A percentile compares a stretch with the other conserved stretches of the same genome.
Conservation (phyloP, 2,329 filamentous ascomycete species). For the Fusarium drepaniforme region DNA sequence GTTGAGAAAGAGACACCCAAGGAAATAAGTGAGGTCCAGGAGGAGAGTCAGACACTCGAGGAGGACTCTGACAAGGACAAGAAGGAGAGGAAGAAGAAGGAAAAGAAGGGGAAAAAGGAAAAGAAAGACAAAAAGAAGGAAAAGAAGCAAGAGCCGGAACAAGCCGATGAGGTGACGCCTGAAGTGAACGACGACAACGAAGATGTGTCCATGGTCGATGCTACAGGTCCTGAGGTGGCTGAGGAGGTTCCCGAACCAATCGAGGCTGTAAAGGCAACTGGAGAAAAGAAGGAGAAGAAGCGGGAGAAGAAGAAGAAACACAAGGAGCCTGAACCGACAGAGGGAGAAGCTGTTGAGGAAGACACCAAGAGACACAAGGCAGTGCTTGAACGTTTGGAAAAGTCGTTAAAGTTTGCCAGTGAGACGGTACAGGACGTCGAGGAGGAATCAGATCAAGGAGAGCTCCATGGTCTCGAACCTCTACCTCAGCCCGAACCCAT, state of each 20-base stretch:
- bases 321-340: conserved; percentile 33
- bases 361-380: conserved; percentile 59
- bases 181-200: conserved; percentile 24
- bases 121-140: conserved; percentile 22
- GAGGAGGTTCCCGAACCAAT: conserved; percentile 4
- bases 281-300: conserved; percentile 38
- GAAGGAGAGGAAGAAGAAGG: conserved; percentile 33
- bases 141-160: conserved; percentile 24
- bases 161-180: conserved; percentile 1
- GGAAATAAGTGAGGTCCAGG: conserved; percentile 48
- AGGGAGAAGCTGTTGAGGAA: conserved; percentile 43
- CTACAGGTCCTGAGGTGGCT: conserved; percentile 5
- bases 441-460: conserved; percentile 51
- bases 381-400: conserved; percentile 67
- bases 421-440: conserved; percentile 52
- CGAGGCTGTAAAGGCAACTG: neutral
- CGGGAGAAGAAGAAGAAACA: conserved; percentile 50
- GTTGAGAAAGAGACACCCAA: conserved; percentile 43
- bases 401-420: conserved; percentile 63
- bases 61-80: conserved; percentile 44
- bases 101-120: conserved; percentile 21
- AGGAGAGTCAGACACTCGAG: conserved; percentile 43
- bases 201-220: conserved; percentile 42
- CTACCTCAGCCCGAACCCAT: conserved; percentile 82
- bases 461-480: conserved; percentile 80